phyloP scores from a whole-genome alignment of 2,329 filamentous ascomycete species.

The Aspergillus spinulosporus region DNA sequence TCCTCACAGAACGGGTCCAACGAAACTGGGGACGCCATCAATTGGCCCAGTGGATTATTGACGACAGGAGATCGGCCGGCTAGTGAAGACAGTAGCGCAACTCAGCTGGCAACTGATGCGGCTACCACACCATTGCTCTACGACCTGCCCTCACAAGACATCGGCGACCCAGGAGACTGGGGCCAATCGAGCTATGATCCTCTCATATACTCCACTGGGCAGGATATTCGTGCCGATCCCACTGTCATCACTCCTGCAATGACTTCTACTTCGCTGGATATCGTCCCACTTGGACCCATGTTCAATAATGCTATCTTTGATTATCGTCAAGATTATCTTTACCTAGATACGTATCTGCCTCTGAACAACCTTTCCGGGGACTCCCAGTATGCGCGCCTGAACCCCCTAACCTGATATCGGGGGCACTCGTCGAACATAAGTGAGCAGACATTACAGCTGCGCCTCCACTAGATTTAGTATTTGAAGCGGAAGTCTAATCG shows the following conservation, averaged over 20 bases:
- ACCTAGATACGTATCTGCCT: neutral
- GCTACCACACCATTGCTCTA: neutral
- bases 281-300: neutral
- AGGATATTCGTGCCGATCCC: neutral
- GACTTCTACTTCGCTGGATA: neutral
- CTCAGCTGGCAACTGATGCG: neutral
- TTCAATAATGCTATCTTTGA: neutral
- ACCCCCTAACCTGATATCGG: neutral
- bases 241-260: neutral
- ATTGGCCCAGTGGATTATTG: too few relatives aligned
- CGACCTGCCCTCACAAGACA: neutral
- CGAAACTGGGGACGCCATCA: too few relatives aligned
- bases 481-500: conserved; percentile 55
- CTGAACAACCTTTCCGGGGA: neutral
- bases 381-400: neutral
- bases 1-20: too few relatives aligned
- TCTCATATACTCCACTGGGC: neutral
- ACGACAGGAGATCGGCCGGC: neutral
- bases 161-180: neutral
- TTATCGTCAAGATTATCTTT: neutral
- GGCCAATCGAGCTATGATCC: neutral
- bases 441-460: too few relatives aligned
- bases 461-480: conserved; percentile 32
- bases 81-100: neutral
- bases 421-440: neutral